phyloP scores from a whole-genome alignment of 164 flowering plant species.

The Magnolia officinalis region DNA sequence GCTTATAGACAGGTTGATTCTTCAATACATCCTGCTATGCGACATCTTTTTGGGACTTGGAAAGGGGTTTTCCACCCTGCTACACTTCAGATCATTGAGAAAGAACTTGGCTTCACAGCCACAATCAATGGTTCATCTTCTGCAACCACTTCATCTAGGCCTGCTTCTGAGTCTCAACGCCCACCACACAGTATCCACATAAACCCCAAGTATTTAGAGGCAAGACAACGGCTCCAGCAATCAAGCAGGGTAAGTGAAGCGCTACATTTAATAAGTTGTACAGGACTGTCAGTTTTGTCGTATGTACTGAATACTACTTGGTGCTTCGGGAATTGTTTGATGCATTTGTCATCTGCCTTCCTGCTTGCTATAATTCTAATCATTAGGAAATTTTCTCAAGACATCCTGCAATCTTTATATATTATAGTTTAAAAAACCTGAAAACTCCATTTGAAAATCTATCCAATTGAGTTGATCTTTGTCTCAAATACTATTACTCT shows the following conservation, averaged over 20 bases:
- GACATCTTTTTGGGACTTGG: constrained; percentile 99
- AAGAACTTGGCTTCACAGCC: constrained; percentile 70
- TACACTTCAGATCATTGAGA: constrained; percentile 78
- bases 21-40: constrained; percentile 68
- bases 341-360: background rate
- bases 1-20: constrained; percentile 85
- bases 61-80: constrained; percentile 81
- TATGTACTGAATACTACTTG: no score
- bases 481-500: no score
- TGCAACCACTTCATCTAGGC: constrained; percentile 43
- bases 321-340: background rate
- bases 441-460: no score
- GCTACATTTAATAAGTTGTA: no score
- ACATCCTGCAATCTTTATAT: background rate
- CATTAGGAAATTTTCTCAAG: background rate
- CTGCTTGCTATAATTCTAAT: background rate
- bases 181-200: constrained; percentile 94
- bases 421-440: no score
- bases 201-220: constrained; percentile 90
- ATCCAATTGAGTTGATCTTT: no score
- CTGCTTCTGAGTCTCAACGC: constrained; percentile 64
- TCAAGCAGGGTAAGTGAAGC: constrained; percentile 52
- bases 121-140: constrained; percentile 57
- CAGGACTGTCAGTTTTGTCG: no score
- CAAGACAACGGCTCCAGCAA: constrained; percentile 87